Conservation (phyloP, 1,284 basidiomycete genomes). For the Pseudomicrostroma phylloplanum region DNA sequence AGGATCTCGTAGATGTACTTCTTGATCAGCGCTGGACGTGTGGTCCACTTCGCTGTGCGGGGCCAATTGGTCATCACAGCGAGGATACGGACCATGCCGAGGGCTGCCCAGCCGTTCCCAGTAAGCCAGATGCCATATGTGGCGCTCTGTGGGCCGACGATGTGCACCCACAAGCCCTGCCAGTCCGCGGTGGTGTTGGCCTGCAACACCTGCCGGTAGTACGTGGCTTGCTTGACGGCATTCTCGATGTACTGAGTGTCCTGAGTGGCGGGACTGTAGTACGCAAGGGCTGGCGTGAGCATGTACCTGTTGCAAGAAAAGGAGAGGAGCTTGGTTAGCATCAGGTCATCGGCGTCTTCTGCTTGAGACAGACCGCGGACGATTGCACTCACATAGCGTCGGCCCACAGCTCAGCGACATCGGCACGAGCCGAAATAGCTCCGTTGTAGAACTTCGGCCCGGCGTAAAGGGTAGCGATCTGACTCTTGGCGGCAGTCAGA, state of each 20-base stretch:
- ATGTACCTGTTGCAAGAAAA: slow-evolving; percentile 57
- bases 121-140: slow-evolving; percentile 59
- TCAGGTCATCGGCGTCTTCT: too few species aligned
- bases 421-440: slow-evolving; percentile 50
- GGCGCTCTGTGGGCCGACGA: slow-evolving; percentile 20
- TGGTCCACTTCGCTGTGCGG: slow-evolving; percentile 52
- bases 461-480: slow-evolving; percentile 64
- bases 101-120: slow-evolving; percentile 78
- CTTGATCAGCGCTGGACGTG: slow-evolving; percentile 60
- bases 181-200: slow-evolving; percentile 58
- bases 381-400: slow-evolving; percentile 49
- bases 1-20: slow-evolving; percentile 69
- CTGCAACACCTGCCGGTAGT: slow-evolving; percentile 62
- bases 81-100: slow-evolving; percentile 75
- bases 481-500: slow-evolving; percentile 60
- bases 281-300: slow-evolving; percentile 86
- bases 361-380: too few species aligned
- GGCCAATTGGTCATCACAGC: slow-evolving; percentile 64
- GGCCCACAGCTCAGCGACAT: slow-evolving; percentile 40
- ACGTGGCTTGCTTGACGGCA: slow-evolving; percentile 69
- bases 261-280: slow-evolving; percentile 66
- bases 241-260: slow-evolving; percentile 65
- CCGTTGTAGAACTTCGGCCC: slow-evolving; percentile 57
- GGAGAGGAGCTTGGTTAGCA: too few species aligned
- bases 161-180: slow-evolving; percentile 45